These are phyloP conservation scores for Phalaenopsis aphrodite DNA, from an alignment of 106 monocot genomes.

Conservation along the genomic window DNA sequence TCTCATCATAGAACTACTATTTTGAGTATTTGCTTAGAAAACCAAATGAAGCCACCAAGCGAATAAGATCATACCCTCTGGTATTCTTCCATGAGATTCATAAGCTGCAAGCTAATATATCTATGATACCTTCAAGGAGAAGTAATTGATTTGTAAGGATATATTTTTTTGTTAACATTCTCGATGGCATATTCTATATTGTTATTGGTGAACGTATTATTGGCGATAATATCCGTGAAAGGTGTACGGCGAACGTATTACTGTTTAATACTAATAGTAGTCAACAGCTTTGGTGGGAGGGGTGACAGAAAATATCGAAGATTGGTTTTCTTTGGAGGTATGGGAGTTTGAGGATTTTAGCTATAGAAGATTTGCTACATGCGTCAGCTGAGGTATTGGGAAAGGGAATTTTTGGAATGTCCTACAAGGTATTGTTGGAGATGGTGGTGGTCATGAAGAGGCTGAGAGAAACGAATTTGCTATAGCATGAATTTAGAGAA, in stretches of 20 bases:
- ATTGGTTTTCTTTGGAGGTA: slow-evolving; percentile 18
- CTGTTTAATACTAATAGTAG: no score
- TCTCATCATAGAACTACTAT: neutral
- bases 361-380: slow-evolving; percentile 21
- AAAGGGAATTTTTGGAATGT: slow-evolving; percentile 21
- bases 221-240: no score
- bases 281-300: neutral
- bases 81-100: no score
- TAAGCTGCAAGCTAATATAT: no score
- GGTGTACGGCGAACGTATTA: no score
- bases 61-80: no score
- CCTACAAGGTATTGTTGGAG: slow-evolving; percentile 28
- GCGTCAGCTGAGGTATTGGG: slow-evolving; percentile 30
- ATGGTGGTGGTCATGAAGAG: slow-evolving; percentile 23
- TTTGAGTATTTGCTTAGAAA: neutral
- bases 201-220: no score
- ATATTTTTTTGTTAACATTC: no score
- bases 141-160: no score
- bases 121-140: no score
- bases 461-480: slow-evolving; percentile 16
- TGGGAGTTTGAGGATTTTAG: slow-evolving; percentile 5
- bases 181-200: no score
- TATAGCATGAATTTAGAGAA: slow-evolving; percentile 18
- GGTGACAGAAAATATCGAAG: slow-evolving; percentile 2
- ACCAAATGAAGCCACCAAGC: neutral